A percentile compares a stretch with the other conserved stretches of the same genome.
These are phyloP conservation scores for Amesomyces nigricolor DNA, from an alignment of 2,329 filamentous ascomycete species.

Conservation along the genomic window DNA sequence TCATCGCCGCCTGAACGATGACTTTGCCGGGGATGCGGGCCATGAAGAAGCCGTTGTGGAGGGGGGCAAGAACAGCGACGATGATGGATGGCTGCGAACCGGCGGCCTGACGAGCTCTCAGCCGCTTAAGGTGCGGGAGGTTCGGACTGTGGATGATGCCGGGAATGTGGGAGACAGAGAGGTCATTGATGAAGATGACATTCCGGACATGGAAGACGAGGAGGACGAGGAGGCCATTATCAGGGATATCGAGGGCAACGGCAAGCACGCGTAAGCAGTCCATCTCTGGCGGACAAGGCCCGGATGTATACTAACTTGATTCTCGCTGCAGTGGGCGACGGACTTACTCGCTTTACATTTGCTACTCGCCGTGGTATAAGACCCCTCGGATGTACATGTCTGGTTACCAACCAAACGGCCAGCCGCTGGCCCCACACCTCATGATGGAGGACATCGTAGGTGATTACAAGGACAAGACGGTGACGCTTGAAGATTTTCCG, in stretches of 20 bases:
- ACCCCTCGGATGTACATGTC: conserved; percentile 93
- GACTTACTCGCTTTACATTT: conserved; percentile 98
- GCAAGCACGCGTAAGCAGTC: conserved; percentile 40
- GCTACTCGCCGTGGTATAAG: conserved; percentile 93
- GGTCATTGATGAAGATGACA: conserved; percentile 69
- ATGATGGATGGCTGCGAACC: conserved; percentile 88
- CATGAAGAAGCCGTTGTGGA: conserved; percentile 78
- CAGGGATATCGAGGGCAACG: conserved; percentile 56
- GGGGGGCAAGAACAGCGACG: conserved; percentile 44
- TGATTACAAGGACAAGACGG: conserved; percentile 64
- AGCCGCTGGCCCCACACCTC: conserved; percentile 38
- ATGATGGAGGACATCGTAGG: conserved; percentile 39
- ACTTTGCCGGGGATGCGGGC: conserved; percentile 84
- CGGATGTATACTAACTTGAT: conserved; percentile 7
- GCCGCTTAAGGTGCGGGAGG: conserved; percentile 71
- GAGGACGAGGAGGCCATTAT: conserved; percentile 98
- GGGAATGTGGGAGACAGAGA: conserved; percentile 76
- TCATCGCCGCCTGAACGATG: conserved; percentile 82
- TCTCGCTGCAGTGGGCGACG: conserved; percentile 62
- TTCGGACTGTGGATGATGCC: conserved; percentile 81
- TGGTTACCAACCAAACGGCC: conserved; percentile 73
- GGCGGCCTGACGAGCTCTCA: conserved; percentile 72
- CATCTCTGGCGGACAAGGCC: not conserved
- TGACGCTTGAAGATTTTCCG: conserved; percentile 94
- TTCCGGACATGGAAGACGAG: conserved; percentile 97